These are phyloP conservation scores for Phyllosticta paracitricarpa DNA, from an alignment of 2,329 filamentous ascomycete species.

Conservation along the genomic window DNA sequence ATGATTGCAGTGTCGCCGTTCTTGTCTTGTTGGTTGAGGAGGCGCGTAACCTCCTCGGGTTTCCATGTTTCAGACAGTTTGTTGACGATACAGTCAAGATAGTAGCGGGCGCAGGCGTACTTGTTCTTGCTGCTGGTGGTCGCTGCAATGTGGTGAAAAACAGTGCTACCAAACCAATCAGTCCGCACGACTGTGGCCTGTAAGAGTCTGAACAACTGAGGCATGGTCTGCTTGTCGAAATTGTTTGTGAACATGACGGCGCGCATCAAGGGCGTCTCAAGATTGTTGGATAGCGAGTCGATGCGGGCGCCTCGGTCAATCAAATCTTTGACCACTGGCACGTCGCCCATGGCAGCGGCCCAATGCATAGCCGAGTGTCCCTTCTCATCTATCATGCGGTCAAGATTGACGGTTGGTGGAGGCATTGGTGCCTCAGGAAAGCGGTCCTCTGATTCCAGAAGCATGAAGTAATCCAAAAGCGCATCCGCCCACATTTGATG, in stretches of 20 bases:
- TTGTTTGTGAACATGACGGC: slow-evolving; percentile 96
- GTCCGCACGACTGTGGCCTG: slow-evolving; percentile 69
- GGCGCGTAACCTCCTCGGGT: slow-evolving; percentile 62
- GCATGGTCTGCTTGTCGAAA: slow-evolving; percentile 86
- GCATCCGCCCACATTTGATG: slow-evolving; percentile 89
- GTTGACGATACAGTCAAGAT: slow-evolving; percentile 83
- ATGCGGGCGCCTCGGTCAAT: slow-evolving; percentile 70
- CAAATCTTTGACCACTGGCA: slow-evolving; percentile 82
- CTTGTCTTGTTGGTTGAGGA: slow-evolving; percentile 74
- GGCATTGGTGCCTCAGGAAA: slow-evolving; percentile 63
- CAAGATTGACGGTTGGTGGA: slow-evolving; percentile 75
- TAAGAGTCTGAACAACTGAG: slow-evolving; percentile 71
- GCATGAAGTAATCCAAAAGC: slow-evolving; percentile 90
- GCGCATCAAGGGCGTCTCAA: slow-evolving; percentile 87
- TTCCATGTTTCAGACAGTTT: slow-evolving; percentile 71
- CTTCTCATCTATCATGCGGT: slow-evolving; percentile 88
- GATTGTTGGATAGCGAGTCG: slow-evolving; percentile 51
- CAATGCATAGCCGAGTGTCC: slow-evolving; percentile 90
- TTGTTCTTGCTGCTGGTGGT: slow-evolving; percentile 80
- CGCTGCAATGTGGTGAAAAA: slow-evolving; percentile 88
- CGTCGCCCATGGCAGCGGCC: slow-evolving; percentile 94
- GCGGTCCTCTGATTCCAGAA: slow-evolving; percentile 67
- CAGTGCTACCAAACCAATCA: slow-evolving; percentile 73
- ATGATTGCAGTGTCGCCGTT: slow-evolving; percentile 88
- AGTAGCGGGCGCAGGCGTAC: slow-evolving; percentile 83